Percentiles rank a stretch among this genome's conserved stretches.
Evolutionary conservation across 2,329 filamentous ascomycete species (phyloP).

Genomic region (Colletotrichum orchidophilum): DNA sequence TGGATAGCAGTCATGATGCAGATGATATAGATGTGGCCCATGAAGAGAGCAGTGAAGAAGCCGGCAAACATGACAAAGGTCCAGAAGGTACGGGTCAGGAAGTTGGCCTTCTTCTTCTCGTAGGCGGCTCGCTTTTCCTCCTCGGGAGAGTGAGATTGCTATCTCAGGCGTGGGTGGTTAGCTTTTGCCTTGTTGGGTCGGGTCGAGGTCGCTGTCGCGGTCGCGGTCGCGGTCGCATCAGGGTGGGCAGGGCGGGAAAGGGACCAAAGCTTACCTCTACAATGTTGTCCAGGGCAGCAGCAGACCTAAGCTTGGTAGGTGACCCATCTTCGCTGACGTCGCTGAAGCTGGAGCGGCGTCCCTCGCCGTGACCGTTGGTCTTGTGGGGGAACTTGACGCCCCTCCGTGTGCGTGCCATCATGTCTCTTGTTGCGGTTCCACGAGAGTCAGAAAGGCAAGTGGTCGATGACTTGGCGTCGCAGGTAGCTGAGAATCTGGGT

Average conservation of each 20-base stretch:
- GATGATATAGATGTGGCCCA: slow-evolving; percentile 97
- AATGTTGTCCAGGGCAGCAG: slow-evolving; percentile 46
- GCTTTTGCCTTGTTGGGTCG: neutral
- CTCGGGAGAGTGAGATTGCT: slow-evolving; percentile 53
- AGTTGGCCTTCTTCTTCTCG: slow-evolving; percentile 98
- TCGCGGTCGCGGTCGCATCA: neutral
- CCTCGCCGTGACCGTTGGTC: slow-evolving; percentile 60
- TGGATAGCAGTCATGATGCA: slow-evolving; percentile 91
- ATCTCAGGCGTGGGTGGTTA: slow-evolving; percentile 3
- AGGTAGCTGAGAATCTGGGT: neutral
- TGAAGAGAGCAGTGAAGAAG: slow-evolving; percentile 93
- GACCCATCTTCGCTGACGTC: slow-evolving; percentile 72
- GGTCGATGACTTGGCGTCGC: neutral
- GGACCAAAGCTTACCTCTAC: slow-evolving; percentile 45
- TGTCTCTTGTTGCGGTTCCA: slow-evolving; percentile 4
- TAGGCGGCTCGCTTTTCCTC: slow-evolving; percentile 71
- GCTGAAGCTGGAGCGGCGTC: slow-evolving; percentile 76
- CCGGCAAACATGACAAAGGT: slow-evolving; percentile 95
- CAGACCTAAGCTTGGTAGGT: slow-evolving; percentile 36
- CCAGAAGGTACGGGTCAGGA: slow-evolving; percentile 97
- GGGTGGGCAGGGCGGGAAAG: neutral
- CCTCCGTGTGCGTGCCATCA: slow-evolving; percentile 53
- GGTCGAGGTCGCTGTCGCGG: neutral
- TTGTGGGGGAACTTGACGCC: slow-evolving; percentile 66
- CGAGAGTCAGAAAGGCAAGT: neutral